Conservation (phyloP, 1,139 yeast genomes). For the Debaryomycetaceae sp. region DNA sequence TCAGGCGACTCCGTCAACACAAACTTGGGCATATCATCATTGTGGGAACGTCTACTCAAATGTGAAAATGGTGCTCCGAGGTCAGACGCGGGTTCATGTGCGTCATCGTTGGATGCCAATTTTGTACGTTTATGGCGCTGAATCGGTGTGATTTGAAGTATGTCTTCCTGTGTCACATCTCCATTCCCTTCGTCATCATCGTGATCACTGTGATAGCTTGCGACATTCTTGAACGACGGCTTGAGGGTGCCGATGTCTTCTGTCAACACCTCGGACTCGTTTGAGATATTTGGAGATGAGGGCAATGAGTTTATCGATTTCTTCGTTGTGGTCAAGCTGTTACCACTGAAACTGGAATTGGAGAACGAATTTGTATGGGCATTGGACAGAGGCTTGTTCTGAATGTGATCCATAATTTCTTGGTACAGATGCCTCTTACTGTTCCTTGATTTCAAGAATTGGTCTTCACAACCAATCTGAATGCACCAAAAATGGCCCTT, state of each 20-base stretch:
- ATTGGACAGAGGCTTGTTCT: constrained; percentile 9
- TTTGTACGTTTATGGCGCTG: constrained; percentile 1
- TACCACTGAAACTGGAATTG: no score
- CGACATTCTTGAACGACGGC: constrained; percentile 10
- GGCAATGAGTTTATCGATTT: constrained; percentile 26
- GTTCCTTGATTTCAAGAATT: constrained; percentile 65
- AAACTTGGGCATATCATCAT: constrained; percentile 23
- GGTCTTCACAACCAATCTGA: constrained; percentile 75
- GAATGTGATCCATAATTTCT: constrained; percentile 43
- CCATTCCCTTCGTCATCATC: constrained; percentile 4
- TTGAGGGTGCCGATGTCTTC: constrained; percentile 3
- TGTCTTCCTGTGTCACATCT: constrained; percentile 2
- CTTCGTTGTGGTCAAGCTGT: constrained; percentile 7
- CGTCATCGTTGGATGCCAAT: constrained; percentile 8
- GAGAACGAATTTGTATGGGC: constrained; percentile 3
- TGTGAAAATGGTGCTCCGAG: constrained; percentile 31
- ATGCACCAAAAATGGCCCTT: constrained; percentile 98
- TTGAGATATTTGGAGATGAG: constrained; percentile 28
- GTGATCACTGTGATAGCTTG: constrained; percentile 9
- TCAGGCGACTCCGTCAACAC: constrained; percentile 33
- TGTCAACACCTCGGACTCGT: constrained; percentile 8
- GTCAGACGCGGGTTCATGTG: constrained; percentile 25
- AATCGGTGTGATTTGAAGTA: constrained; percentile 1
- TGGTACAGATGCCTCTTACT: constrained; percentile 43
- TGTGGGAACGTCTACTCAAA: constrained; percentile 7